phyloP scores from a whole-genome alignment of 257 asterid species.

The Gentiana macrophylla region DNA sequence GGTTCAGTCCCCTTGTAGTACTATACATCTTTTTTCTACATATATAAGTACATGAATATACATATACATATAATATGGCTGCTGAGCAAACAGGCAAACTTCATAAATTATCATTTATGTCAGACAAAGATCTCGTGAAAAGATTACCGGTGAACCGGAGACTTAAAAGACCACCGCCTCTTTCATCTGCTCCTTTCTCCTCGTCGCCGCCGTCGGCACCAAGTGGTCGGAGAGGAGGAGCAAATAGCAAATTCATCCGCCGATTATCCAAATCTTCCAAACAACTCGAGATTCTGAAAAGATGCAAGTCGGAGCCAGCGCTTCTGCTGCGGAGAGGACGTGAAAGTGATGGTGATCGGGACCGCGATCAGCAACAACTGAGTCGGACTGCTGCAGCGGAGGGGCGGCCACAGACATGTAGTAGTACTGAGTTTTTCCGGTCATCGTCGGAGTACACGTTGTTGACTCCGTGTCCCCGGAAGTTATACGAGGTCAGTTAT shows the following conservation, averaged over 20 bases:
- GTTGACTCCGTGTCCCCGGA: conserved; percentile 21
- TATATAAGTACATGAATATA: no score
- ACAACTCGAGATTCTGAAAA: conserved; percentile 14
- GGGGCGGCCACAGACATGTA: conserved; percentile 35
- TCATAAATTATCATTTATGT: conserved; percentile 17
- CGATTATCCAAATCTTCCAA: conserved; percentile 11
- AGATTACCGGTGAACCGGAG: conserved; percentile 38
- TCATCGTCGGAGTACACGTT: conserved; percentile 19
- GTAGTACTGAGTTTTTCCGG: conserved; percentile 31
- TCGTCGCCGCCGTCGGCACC: conserved; percentile 9
- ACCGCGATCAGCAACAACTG: conserved; percentile 7
- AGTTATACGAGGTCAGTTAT: conserved; percentile 21
- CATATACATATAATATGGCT: background rate
- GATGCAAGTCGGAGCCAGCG: conserved; percentile 43
- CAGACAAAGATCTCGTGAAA: conserved; percentile 21
- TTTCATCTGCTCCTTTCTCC: conserved; percentile 10
- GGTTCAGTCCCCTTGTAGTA: no score
- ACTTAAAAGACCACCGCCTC: conserved; percentile 13
- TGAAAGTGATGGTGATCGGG: conserved; percentile 1
- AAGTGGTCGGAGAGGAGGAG: conserved; percentile 11
- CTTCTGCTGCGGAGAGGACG: conserved; percentile 9
- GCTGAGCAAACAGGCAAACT: background rate
- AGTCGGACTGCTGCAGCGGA: conserved; percentile 18
- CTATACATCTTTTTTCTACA: no score
- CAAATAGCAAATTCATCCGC: conserved; percentile 6